Evolutionary conservation across 495 filamentous ascomycete species (phyloP), one percentile per base, ranked within the genome.

Genomic region (Daldinia caldariorum): DNA sequence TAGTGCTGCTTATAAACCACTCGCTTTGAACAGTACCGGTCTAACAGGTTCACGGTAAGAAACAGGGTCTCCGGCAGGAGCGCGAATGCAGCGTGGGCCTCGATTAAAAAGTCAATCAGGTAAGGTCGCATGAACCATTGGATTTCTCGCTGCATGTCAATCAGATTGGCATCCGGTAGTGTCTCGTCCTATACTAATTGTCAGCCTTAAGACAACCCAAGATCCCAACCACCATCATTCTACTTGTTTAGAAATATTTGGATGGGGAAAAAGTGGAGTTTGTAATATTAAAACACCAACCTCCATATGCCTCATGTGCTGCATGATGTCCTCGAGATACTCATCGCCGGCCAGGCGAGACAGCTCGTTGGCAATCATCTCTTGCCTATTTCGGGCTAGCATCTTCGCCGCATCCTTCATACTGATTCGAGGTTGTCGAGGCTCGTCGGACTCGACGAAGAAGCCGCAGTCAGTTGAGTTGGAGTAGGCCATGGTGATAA

Each of bases 1-100:
- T 99, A 99, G 80, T 99, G 95, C 69, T 94, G 91, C 85, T 98
- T 98, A 82, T 98, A 99, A 41, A 99, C 95, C n/a, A 99, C 92
- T 71, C 96, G 89, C 77, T 92, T 92, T 51, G 95, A 97, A 84
- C 95, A 99, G 82, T 99, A 99, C 69, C 95, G 86, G 76, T 99
- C 95, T 62, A 99, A 87, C 29, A 99, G 89, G 79, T 99, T 99
- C 81, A 97, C 90, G 6, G 96, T 93, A 64, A 99, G 85, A 85
- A 97, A 97, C 59, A 98, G 84, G 0, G 95, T 98, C 77, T 97
- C 94, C 8, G 95, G 95, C 14, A 97, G 85, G 7, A 99, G 89
- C 62, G 92, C 90, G 83, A 97, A 99, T 16, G 94, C 94, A 65
- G 89, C 89, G 77, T 99, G 96, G 47, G 95, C 95, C 86, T 99